These are phyloP conservation scores for Flaveria bidentis DNA, from an alignment of 129 eudicot species.

Conservation along the genomic window DNA sequence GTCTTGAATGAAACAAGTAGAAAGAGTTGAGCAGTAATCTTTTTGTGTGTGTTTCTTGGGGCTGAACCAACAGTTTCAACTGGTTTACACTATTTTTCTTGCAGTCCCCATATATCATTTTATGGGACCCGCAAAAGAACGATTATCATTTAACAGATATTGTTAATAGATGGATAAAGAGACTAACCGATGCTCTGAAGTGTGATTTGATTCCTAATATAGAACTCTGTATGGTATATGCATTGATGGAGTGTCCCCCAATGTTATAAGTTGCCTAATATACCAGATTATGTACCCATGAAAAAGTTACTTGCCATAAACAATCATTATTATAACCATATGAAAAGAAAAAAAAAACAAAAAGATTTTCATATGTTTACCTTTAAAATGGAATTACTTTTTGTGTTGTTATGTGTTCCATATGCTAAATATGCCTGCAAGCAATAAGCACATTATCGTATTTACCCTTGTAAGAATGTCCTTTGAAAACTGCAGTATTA, in stretches of 20 bases:
- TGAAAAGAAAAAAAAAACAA: neutral
- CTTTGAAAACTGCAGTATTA: neutral
- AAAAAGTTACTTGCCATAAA: neutral
- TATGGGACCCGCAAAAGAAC: neutral
- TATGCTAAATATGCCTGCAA: constrained; percentile 85
- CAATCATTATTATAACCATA: constrained; percentile 2
- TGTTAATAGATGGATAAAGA: constrained; percentile 22
- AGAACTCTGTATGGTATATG: constrained; percentile 68
- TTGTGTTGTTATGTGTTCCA: constrained; percentile 61
- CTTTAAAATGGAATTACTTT: constrained; percentile 62
- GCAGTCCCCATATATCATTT: neutral
- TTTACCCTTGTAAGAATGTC: neutral
- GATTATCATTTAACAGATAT: neutral
- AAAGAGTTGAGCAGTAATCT: no score
- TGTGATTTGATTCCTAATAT: constrained; percentile 75
- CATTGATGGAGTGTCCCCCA: constrained; percentile 73
- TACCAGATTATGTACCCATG: constrained; percentile 11
- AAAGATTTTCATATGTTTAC: constrained; percentile 34
- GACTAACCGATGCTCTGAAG: constrained; percentile 69
- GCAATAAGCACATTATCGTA: constrained; percentile 18
- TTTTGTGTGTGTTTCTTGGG: no score
- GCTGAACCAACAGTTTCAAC: neutral
- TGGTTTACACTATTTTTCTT: neutral
- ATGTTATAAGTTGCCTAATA: constrained; percentile 80
- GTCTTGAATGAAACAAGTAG: no score